A percentile compares a stretch with the other conserved stretches of the same genome.
Evolutionary conservation across 2,329 filamentous ascomycete genomes (phyloP).

Genomic region (Monascus ruber): DNA sequence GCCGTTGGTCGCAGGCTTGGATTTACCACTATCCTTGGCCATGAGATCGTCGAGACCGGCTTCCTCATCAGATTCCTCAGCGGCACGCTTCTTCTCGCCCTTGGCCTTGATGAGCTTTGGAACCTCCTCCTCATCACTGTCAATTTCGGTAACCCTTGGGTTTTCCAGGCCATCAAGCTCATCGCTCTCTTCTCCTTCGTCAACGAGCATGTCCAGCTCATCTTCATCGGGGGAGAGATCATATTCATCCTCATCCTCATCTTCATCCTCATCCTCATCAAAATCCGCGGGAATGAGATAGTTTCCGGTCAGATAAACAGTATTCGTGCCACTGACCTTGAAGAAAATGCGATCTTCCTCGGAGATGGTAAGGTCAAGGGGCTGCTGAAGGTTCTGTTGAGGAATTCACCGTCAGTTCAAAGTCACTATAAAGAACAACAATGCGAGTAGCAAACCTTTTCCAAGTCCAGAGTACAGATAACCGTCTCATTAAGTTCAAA

Average conservation of each 20-base stretch:
- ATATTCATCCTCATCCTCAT: conserved; percentile 59
- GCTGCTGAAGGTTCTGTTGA: conserved; percentile 78
- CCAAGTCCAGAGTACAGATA: conserved; percentile 87
- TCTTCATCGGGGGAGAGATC: conserved; percentile 71
- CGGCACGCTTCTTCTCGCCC: conserved; percentile 89
- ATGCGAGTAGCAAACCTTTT: conserved; percentile 55
- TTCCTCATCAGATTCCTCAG: conserved; percentile 55
- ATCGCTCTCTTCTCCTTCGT: conserved; percentile 54
- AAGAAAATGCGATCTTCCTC: conserved; percentile 89
- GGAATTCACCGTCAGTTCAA: conserved; percentile 3
- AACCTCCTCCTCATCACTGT: conserved; percentile 62
- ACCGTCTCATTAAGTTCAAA: conserved; percentile 77
- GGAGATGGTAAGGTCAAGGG: conserved; percentile 82
- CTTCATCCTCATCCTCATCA: conserved; percentile 44
- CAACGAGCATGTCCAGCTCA: conserved; percentile 51
- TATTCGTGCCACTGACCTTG: conserved; percentile 78
- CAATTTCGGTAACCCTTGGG: conserved; percentile 73
- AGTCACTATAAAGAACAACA: conserved; percentile 1
- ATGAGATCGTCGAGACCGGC: conserved; percentile 71
- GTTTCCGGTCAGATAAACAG: conserved; percentile 89
- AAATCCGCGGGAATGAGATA: conserved; percentile 65
- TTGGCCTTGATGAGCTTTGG: conserved; percentile 42
- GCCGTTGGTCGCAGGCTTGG: conserved; percentile 40
- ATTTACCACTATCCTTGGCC: conserved; percentile 51
- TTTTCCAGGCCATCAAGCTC: conserved; percentile 68